Evolutionary conservation across 768 basidiomycete species (phyloP).

Genomic region (Rickenella mellea): DNA sequence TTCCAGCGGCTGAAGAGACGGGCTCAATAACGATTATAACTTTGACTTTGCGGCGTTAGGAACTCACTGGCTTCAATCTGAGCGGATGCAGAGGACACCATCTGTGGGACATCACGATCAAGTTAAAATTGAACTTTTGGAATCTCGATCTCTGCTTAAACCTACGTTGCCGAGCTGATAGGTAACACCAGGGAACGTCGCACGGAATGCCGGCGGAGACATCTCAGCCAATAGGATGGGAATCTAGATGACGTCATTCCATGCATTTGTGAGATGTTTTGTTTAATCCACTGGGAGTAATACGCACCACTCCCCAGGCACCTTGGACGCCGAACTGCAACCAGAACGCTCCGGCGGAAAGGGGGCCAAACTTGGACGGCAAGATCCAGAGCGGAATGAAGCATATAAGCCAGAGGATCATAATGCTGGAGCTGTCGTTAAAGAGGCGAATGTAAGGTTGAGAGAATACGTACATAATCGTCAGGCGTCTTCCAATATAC

Average conservation of each 20-base stretch:
- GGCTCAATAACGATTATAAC: constrained; percentile 9
- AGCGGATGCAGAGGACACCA: constrained; percentile 64
- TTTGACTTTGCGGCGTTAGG: neutral
- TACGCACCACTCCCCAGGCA: constrained; percentile 76
- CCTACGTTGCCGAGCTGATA: constrained; percentile 72
- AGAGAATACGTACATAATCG: constrained; percentile 42
- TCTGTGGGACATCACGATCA: constrained; percentile 22
- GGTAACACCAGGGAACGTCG: constrained; percentile 77
- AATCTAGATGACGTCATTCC: constrained; percentile 22
- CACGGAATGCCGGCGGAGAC: constrained; percentile 82
- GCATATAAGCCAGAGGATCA: constrained; percentile 43
- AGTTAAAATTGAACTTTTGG: too few species aligned
- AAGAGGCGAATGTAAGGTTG: too few species aligned
- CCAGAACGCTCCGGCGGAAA: constrained; percentile 80
- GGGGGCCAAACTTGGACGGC: constrained; percentile 53
- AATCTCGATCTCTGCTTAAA: too few species aligned
- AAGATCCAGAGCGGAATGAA: constrained; percentile 83
- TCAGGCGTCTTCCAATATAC: constrained; percentile 74
- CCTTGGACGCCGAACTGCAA: constrained; percentile 86
- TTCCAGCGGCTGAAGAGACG: constrained; percentile 44
- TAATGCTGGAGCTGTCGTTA: too few species aligned
- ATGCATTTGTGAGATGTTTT: neutral
- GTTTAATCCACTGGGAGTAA: neutral
- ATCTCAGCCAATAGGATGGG: constrained; percentile 79
- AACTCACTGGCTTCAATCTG: constrained; percentile 68